phyloP scores from a whole-genome alignment of 345 rosid genomes.

The Erodium maritimum region DNA sequence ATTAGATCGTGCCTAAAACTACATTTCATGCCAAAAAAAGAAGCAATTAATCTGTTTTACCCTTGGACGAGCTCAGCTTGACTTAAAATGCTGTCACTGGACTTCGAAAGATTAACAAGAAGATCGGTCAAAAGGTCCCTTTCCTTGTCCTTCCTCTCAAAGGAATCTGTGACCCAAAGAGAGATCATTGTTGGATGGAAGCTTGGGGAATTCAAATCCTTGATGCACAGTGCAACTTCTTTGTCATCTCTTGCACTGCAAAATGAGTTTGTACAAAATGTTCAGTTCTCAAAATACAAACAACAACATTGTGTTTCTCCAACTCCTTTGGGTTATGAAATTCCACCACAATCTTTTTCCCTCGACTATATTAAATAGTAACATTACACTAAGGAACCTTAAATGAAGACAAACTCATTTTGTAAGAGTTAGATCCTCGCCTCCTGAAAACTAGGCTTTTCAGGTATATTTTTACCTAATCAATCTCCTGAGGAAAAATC shows the following conservation, averaged over 20 bases:
- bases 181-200: constrained; percentile 84
- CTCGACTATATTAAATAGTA: no score
- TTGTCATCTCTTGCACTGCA: constrained; percentile 83
- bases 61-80: constrained; percentile 55
- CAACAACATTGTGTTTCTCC: no score
- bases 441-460: no score
- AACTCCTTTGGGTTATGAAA: no score
- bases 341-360: no score
- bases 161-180: constrained; percentile 86
- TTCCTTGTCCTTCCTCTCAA: constrained; percentile 87
- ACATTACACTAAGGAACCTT: no score
- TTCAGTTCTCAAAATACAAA: no score
- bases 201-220: constrained; percentile 62
- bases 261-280: not conserved
- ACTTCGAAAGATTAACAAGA: constrained; percentile 49
- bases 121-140: constrained; percentile 76
- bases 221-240: constrained; percentile 77
- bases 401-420: no score
- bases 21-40: not conserved
- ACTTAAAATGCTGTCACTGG: constrained; percentile 38
- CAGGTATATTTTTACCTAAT: no score
- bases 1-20: not conserved
- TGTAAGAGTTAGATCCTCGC: no score
- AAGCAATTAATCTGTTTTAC: no score
- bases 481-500: no score